These are phyloP conservation scores for Stagonosporopsis chrysanthemi DNA, from an alignment of 2,329 filamentous ascomycete genomes.

Conservation along the genomic window DNA sequence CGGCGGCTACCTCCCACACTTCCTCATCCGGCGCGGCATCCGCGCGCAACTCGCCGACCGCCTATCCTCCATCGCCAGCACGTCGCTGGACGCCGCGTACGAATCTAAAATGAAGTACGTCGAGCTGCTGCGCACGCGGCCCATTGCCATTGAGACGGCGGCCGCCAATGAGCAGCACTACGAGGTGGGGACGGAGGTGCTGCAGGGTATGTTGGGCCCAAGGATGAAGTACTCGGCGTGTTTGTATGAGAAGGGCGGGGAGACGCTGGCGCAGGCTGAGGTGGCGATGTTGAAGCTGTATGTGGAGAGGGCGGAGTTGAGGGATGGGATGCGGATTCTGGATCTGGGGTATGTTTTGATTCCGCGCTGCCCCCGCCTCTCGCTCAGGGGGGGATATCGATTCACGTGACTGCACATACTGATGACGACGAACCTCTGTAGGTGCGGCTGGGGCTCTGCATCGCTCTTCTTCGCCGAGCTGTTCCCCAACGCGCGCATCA, in stretches of 20 bases:
- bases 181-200: slow-evolving; percentile 72
- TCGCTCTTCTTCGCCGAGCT: slow-evolving; percentile 71
- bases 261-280: slow-evolving; percentile 70
- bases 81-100: slow-evolving; percentile 62
- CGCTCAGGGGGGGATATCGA: too few species aligned
- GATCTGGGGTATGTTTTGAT: slow-evolving; percentile 63
- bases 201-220: slow-evolving; percentile 68
- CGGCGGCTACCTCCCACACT: slow-evolving; percentile 69
- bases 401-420: slow-evolving; percentile 5
- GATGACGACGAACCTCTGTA: slow-evolving; percentile 34
- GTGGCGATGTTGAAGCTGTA: slow-evolving; percentile 71
- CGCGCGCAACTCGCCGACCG: slow-evolving; percentile 70
- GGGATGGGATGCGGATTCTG: slow-evolving; percentile 67
- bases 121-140: slow-evolving; percentile 63
- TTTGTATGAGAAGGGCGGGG: slow-evolving; percentile 65
- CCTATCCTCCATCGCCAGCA: slow-evolving; percentile 61
- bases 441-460: slow-evolving; percentile 73
- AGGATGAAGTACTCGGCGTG: slow-evolving; percentile 77
- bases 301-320: slow-evolving; percentile 65
- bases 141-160: slow-evolving; percentile 73
- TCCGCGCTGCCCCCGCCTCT: too few species aligned
- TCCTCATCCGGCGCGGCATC: slow-evolving; percentile 70
- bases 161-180: slow-evolving; percentile 75
- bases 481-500: slow-evolving; percentile 68
- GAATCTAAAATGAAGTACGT: slow-evolving; percentile 71